phyloP scores from a whole-genome alignment of 2,329 filamentous ascomycete genomes.

The Aspergillus bombycis region DNA sequence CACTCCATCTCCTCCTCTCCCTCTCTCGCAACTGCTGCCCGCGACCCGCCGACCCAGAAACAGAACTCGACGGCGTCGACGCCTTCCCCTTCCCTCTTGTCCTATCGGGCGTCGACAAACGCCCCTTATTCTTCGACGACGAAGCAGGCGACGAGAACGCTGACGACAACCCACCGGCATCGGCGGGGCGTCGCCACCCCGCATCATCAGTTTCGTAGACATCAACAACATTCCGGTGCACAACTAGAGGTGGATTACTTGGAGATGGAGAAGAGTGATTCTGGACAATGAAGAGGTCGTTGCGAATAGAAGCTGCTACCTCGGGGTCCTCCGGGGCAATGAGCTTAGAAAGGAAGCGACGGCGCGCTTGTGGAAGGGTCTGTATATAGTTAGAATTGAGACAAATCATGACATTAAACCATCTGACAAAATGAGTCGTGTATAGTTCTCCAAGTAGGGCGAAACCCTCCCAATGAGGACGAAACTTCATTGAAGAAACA shows the following conservation, averaged over 20 bases:
- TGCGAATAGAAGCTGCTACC: constrained; percentile 31
- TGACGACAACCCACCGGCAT: constrained; percentile 3
- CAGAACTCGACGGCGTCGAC: not conserved
- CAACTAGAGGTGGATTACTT: constrained; percentile 4
- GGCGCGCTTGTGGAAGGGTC: constrained; percentile 44
- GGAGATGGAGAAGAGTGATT: constrained; percentile 9
- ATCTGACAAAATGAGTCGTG: not conserved
- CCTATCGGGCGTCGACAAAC: constrained; percentile 18
- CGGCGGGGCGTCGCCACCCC: constrained; percentile 23
- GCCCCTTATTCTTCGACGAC: constrained; percentile 16
- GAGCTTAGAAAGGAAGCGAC: constrained; percentile 40
- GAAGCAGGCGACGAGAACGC: constrained; percentile 12
- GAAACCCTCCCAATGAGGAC: not conserved
- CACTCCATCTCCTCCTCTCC: constrained; percentile 27
- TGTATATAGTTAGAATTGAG: constrained; percentile 18
- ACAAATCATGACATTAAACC: not conserved
- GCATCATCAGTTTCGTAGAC: constrained; percentile 27
- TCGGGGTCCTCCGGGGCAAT: constrained; percentile 33
- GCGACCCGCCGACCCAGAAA: constrained; percentile 11
- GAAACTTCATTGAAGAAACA: not conserved
- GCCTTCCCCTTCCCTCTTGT: constrained; percentile 9
- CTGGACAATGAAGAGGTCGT: constrained; percentile 31
- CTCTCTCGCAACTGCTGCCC: constrained; percentile 19
- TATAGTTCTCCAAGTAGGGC: not conserved
- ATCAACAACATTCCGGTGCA: constrained; percentile 24